Evolutionary conservation across 83 land plant genomes (phyloP), one percentile per base, ranked within the genome.

Genomic region (Isoetes engelmannii): DNA sequence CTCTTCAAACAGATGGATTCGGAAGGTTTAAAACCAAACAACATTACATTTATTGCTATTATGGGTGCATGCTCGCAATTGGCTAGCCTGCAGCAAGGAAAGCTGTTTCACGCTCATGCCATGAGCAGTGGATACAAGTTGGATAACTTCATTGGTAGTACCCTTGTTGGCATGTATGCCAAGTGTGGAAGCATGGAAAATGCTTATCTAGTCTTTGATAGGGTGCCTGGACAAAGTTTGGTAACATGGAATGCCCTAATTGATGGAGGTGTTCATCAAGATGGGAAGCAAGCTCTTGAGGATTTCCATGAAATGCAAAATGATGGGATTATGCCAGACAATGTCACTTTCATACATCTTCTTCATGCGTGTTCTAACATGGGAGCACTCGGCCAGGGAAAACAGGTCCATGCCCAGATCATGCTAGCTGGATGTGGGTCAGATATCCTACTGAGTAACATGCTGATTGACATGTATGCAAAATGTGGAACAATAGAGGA

Each of bases 21-120:
- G 4, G 47, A 57, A 47, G 77, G 77, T 28, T 55, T 74, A 21
- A 68, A 4, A 44, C 77, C 77, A 68, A 68, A 74, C 44, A 50
- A 43, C 10, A 13, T 69, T 12, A 69, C 77, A 21, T 74, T 74
- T 47, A 18, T 74, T 15, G 72, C 72, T 7, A 7, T 74, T 8
- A 56, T 74, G n/a, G 60, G 63, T 46, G 64, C 77, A 15, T 74
- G 77, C 12, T 28, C 37, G 37, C 37, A 28, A 28, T 28, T 28
- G 37, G 37, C 37, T 28, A 28, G 37, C 37, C 37, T 28, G 37
- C 37, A 28, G 37, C 37, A 28, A 28, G 37, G 37, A 28, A 28
- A 28, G 37, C 37, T 28, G 37, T 28, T 28, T 28, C 37, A 28
- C 2, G 37, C 37, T 28, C 37, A 28, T 28, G 37, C 37, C 37